Conservation (phyloP, 306 rosid species). For the Erythrophleum fordii region DNA sequence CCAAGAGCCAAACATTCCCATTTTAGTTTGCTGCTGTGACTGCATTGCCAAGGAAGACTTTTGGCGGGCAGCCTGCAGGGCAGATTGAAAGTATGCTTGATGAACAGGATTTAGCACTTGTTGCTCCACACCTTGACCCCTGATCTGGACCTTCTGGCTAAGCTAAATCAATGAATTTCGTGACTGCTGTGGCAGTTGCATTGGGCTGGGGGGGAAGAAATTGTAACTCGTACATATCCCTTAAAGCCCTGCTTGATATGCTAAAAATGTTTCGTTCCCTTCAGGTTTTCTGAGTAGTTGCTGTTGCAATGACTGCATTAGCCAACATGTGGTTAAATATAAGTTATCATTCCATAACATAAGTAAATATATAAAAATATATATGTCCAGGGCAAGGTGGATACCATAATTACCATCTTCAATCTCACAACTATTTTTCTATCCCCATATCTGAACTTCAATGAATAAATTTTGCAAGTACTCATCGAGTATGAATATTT, state of each 20-base stretch:
- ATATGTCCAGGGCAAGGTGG: no score
- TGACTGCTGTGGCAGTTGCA: constrained; percentile 79
- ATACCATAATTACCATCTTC: no score
- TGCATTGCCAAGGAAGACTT: constrained; percentile 78
- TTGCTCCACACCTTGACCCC: constrained; percentile 79
- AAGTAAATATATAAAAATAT: no score
- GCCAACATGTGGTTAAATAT: constrained; percentile 31
- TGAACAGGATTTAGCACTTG: constrained; percentile 71
- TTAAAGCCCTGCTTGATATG: constrained; percentile 80
- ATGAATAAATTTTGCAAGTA: no score
- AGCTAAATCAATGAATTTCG: constrained; percentile 71
- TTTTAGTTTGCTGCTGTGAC: constrained; percentile 79
- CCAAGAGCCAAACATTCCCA: constrained; percentile 72
- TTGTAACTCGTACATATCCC: constrained; percentile 65
- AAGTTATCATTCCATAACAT: no score
- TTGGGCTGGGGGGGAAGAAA: constrained; percentile 65
- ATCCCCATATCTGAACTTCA: no score
- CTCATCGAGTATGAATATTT: no score
- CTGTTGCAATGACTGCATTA: constrained; percentile 76
- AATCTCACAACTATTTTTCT: no score
- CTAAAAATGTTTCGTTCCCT: constrained; percentile 76
- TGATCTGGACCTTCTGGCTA: constrained; percentile 72
- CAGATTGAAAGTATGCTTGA: constrained; percentile 85
- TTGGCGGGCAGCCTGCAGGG: constrained; percentile 79
- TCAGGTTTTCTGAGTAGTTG: constrained; percentile 86